Percentiles rank a stretch among this genome's conserved stretches.
These are phyloP conservation scores for Aspergillus fischeri DNA, from an alignment of 2,329 filamentous ascomycete genomes.

Conservation along the genomic window DNA sequence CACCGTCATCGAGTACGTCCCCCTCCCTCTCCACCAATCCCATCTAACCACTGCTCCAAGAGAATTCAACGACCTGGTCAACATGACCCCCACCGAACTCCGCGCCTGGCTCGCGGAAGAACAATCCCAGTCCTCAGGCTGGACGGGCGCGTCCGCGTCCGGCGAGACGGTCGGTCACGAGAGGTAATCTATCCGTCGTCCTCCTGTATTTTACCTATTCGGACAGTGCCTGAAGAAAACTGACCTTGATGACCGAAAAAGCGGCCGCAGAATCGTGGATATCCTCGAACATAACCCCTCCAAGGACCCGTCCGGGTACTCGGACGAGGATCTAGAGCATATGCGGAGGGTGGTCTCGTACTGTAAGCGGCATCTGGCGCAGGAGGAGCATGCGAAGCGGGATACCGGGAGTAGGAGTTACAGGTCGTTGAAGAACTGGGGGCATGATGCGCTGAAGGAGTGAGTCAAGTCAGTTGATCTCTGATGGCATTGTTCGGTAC, in stretches of 20 bases:
- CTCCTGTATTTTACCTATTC: no score
- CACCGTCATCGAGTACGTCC: conserved; percentile 46
- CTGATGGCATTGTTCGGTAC: no score
- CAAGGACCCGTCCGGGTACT: conserved; percentile 55
- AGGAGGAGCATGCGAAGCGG: conserved; percentile 57
- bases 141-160: conserved; percentile 55
- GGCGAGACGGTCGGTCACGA: conserved; percentile 63
- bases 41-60: conserved; percentile 29
- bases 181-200: conserved; percentile 30
- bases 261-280: conserved; percentile 59
- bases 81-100: conserved; percentile 60
- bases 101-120: conserved; percentile 58
- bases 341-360: conserved; percentile 63
- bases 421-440: conserved; percentile 61
- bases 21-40: neutral
- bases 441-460: conserved; percentile 51
- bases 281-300: conserved; percentile 60
- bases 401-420: conserved; percentile 55
- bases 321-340: conserved; percentile 54
- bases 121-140: conserved; percentile 57
- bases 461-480: neutral
- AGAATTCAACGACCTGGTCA: conserved; percentile 64
- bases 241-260: no score
- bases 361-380: conserved; percentile 63
- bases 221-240: no score